Percentiles rank a stretch among this genome's conserved stretches.
Evolutionary conservation across 202 grass and related monocot genomes (phyloP).

Genomic region (Alloteropsis angusta): DNA sequence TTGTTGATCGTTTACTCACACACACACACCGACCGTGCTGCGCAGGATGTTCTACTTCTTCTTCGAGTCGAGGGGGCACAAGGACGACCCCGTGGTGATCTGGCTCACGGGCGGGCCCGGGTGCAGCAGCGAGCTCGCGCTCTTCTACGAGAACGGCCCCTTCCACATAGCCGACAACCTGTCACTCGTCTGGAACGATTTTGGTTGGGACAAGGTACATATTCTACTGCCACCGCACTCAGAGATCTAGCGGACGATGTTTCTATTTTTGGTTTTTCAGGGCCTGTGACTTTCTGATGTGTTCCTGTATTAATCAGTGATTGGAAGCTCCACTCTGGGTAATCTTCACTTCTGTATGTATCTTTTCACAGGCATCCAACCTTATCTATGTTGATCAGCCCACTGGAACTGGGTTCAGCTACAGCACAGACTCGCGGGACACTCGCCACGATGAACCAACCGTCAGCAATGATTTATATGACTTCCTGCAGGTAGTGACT

Average conservation of each 20-base stretch:
- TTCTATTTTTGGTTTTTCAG: not conserved
- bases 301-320: not conserved
- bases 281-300: not conserved
- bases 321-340: not conserved
- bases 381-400: conserved; percentile 84
- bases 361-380: conserved; percentile 50
- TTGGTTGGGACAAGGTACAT: conserved; percentile 80
- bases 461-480: conserved; percentile 63
- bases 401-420: conserved; percentile 76
- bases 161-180: conserved; percentile 58
- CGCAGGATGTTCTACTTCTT: conserved; percentile 90
- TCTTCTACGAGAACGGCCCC: conserved; percentile 93
- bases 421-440: conserved; percentile 49
- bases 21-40: not conserved
- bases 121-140: conserved; percentile 88
- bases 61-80: conserved; percentile 64
- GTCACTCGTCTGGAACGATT: conserved; percentile 81
- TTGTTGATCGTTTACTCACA: not conserved
- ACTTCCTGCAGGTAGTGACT: conserved; percentile 58
- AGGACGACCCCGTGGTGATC: conserved; percentile 76
- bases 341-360: not conserved
- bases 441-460: conserved; percentile 61
- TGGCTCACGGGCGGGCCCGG: conserved; percentile 90
- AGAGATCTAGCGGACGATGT: not conserved
- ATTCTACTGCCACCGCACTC: not conserved